Percentiles rank a stretch among this genome's conserved stretches.
Conservation (phyloP, 306 rosid genomes). For the Psophocarpus tetragonolobus region DNA sequence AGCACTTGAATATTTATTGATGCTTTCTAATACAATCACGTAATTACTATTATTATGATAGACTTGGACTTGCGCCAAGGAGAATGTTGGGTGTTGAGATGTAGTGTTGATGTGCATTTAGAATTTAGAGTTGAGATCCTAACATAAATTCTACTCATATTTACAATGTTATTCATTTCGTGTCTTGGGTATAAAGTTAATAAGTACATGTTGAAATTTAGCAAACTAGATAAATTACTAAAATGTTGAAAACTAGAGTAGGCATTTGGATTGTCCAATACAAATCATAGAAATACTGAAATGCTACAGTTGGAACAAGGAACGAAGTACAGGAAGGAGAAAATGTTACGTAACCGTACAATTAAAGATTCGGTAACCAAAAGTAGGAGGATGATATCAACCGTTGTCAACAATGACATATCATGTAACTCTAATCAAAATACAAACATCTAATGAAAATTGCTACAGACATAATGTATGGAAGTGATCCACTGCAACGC, state of each 20-base stretch:
- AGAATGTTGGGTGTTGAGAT: too few relatives aligned
- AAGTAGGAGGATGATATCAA: background rate
- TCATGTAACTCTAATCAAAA: constrained; percentile 17
- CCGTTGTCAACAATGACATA: background rate
- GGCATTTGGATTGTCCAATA: background rate
- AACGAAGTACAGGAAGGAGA: background rate
- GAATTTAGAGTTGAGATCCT: too few relatives aligned
- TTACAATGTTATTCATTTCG: too few relatives aligned
- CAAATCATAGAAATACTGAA: background rate
- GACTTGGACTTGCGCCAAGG: too few relatives aligned
- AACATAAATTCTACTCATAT: too few relatives aligned
- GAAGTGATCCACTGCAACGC: too few relatives aligned
- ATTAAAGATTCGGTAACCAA: background rate
- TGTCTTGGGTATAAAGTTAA: too few relatives aligned
- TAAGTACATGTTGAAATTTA: background rate
- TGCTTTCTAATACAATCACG: too few relatives aligned
- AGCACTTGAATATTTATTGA: too few relatives aligned
- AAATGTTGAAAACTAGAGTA: background rate
- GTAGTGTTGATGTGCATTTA: too few relatives aligned
- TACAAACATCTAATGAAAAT: constrained; percentile 9
- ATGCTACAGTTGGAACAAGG: background rate
- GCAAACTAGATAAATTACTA: background rate
- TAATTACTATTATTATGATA: too few relatives aligned
- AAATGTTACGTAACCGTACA: background rate
- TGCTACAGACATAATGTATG: too few relatives aligned